phyloP scores from a whole-genome alignment of 2,329 filamentous ascomycete species.

The Diplodia seriata region DNA sequence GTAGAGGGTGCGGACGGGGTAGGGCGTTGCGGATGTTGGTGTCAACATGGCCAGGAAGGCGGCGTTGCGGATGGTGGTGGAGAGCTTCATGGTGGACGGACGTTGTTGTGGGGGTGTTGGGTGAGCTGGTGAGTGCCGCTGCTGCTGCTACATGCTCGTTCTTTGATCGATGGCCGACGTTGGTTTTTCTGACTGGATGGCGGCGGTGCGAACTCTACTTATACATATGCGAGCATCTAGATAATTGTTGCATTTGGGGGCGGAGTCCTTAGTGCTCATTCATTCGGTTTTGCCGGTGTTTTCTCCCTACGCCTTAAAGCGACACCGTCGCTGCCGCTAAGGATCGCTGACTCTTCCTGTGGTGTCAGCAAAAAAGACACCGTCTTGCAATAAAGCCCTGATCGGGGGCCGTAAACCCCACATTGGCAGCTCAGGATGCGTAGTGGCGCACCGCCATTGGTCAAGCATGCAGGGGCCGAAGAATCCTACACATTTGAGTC shows the following conservation, averaged over 20 bases:
- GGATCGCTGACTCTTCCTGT: no score
- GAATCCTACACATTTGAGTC: background rate
- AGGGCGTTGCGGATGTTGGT: background rate
- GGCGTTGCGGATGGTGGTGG: background rate
- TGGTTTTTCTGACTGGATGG: background rate
- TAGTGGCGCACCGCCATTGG: background rate
- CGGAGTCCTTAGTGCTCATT: background rate
- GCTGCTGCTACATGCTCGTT: background rate
- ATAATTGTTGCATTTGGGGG: background rate
- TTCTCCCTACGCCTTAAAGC: background rate
- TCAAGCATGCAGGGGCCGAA: background rate
- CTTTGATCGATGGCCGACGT: background rate
- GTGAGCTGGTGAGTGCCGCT: background rate
- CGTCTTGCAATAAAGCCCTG: background rate
- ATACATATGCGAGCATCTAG: background rate
- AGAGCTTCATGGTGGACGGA: background rate
- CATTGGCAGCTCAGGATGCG: background rate
- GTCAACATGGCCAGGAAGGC: background rate
- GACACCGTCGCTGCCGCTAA: background rate
- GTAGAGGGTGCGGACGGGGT: conserved; percentile 34
- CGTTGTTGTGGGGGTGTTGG: background rate
- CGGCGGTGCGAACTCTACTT: background rate
- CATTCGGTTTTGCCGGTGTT: background rate
- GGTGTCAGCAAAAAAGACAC: no score
- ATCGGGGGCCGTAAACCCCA: background rate